Evolutionary conservation across 805 yeast genomes (phyloP), one percentile per base, ranked within the genome.

Genomic region (Yamadazyma sp.): DNA sequence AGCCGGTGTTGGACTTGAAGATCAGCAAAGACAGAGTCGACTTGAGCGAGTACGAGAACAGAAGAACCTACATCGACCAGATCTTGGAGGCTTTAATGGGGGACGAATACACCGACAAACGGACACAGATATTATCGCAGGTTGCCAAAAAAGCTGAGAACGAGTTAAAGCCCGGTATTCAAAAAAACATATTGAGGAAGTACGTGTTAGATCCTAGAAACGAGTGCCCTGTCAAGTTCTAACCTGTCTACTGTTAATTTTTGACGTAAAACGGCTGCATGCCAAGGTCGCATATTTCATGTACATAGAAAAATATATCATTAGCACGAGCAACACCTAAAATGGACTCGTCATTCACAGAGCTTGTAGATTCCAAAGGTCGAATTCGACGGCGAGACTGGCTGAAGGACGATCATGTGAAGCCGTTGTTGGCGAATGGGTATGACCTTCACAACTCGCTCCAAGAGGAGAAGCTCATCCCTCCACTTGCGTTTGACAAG

Each of bases 151-250:
- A 49, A 13, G 50, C 47, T 20, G 23, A 14, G 8, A 42, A 45
- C 2, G 44, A 40, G 4, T 32, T 56, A 13, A 47, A 47, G 20
- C 42, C 45, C 35, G 71, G 71, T 57, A 77, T 81, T 15, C 78
- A 72, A 54, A 86, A 84, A 67, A 89, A 89, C 59, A 60, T 86
- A 31, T 59, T 46, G 49, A 74, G 88, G 55, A 85, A 84, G 60
- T 81, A 73, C 56, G 63, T 79, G 18, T 62, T 74, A 48, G 64
- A 67, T 35, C 45, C 50, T 4, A 46, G 43, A 14, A 59, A 59
- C 37, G 55, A 55, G 28, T 47, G 53, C 32, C 63, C 63, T 24
- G 53, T 41, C 10, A 30, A 17, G 12, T 30, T 30, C 18, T 28
- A 17, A 11, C 19, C 15, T 28, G 11, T 28, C 31, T n/a, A 28